Conservation (phyloP, 208 protist genomes). For the Trypanosoma lewisi region DNA sequence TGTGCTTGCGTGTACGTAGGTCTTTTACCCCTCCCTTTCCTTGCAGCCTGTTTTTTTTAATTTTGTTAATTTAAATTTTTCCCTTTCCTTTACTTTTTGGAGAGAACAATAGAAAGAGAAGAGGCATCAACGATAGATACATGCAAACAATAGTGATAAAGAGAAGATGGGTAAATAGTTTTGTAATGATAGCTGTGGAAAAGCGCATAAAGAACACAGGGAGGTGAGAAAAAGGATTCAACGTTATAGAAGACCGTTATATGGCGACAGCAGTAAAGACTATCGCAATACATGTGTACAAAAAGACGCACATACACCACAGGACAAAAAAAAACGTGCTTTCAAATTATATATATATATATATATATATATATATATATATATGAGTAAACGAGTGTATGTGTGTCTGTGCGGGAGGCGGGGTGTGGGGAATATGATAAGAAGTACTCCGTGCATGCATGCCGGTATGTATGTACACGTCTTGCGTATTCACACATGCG, state of each 20-base stretch:
- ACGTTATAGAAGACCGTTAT: neutral
- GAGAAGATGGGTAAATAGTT: too few species aligned
- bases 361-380: too few species aligned
- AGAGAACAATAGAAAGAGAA: neutral
- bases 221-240: neutral
- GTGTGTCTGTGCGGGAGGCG: too few species aligned
- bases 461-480: neutral
- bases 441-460: neutral
- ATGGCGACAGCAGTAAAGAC: neutral
- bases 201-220: neutral
- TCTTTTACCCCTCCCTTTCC: neutral
- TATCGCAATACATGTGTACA: neutral
- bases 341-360: too few species aligned
- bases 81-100: too few species aligned
- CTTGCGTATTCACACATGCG: neutral
- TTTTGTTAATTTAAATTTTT: neutral
- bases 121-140: neutral
- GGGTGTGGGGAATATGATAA: too few species aligned
- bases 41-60: slow-evolving; percentile 7
- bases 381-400: too few species aligned
- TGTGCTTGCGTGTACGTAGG: neutral
- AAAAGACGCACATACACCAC: neutral
- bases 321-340: slow-evolving; percentile 11
- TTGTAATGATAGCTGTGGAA: neutral
- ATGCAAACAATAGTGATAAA: too few species aligned